phyloP scores from a whole-genome alignment of 2,329 filamentous ascomycete species.

The Ceratocystis alfenasii region DNA sequence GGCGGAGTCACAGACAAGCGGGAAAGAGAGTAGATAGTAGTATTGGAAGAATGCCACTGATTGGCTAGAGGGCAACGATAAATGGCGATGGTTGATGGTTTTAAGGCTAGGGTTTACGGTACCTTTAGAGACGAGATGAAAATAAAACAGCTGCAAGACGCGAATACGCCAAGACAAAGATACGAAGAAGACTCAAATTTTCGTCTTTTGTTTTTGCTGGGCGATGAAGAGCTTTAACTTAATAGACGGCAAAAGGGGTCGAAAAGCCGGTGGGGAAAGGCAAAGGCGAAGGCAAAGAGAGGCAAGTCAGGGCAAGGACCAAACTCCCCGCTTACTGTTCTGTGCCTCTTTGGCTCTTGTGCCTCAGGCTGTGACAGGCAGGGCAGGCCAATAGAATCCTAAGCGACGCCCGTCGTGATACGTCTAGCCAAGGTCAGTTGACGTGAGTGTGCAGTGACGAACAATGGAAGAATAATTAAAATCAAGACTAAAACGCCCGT shows the following conservation, averaged over 20 bases:
- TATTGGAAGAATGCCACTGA: neutral
- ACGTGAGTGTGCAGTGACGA: too few relatives aligned
- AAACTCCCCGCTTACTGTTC: slow-evolving; percentile 3
- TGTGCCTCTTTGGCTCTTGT: neutral
- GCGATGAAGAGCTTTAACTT: too few relatives aligned
- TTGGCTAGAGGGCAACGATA: too few relatives aligned
- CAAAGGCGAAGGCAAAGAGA: neutral
- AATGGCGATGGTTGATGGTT: too few relatives aligned
- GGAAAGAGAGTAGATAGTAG: neutral
- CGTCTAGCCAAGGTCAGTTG: neutral
- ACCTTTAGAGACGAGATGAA: too few relatives aligned
- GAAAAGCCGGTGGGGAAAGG: neutral
- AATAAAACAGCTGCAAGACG: too few relatives aligned
- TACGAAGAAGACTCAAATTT: too few relatives aligned
- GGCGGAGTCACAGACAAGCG: neutral
- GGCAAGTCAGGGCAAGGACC: neutral
- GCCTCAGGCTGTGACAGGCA: neutral
- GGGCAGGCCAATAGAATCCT: neutral
- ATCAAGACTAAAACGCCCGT: neutral
- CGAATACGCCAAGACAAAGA: too few relatives aligned
- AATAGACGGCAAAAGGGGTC: neutral
- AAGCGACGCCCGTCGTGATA: neutral
- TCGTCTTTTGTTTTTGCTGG: too few relatives aligned
- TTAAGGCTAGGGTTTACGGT: too few relatives aligned
- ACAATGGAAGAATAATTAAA: neutral